Percentiles rank a stretch among this genome's conserved stretches.
These are phyloP conservation scores for Gossypium australe DNA, from an alignment of 345 rosid genomes.

Conservation along the genomic window DNA sequence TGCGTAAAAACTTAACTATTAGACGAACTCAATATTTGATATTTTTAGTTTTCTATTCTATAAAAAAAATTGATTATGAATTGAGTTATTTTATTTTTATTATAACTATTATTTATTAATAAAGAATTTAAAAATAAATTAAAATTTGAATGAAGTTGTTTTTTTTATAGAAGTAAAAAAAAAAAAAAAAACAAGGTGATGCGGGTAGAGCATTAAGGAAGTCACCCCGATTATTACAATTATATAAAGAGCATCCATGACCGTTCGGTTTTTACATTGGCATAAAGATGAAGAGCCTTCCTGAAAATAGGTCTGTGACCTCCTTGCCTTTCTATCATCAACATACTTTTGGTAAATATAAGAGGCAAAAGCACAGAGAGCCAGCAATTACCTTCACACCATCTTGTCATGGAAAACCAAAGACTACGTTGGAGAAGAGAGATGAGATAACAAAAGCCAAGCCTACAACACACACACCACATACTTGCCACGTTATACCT, in stretches of 20 bases:
- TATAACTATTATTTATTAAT: too few species aligned
- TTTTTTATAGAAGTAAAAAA: too few species aligned
- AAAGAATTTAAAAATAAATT: too few species aligned
- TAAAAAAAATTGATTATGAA: too few species aligned
- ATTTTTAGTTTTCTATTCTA: too few species aligned
- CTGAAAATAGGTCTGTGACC: background rate
- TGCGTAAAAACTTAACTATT: too few species aligned
- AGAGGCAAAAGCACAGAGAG: background rate
- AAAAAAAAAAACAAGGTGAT: too few species aligned
- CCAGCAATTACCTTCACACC: background rate
- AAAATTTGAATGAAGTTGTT: too few species aligned
- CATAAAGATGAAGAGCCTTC: background rate
- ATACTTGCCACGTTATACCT: conserved; percentile 59
- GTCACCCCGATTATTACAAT: too few species aligned
- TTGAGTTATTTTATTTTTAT: too few species aligned
- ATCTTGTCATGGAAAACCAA: background rate
- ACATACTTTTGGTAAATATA: background rate
- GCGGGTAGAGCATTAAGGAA: too few species aligned
- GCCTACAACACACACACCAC: conserved; percentile 67
- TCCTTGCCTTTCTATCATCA: background rate
- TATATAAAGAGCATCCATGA: background rate
- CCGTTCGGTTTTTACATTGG: background rate
- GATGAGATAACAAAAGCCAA: conserved; percentile 61
- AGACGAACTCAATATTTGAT: too few species aligned
- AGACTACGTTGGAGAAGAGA: conserved; percentile 63